phyloP scores from a whole-genome alignment of 352 stramenopile species.

The Achlya hypogyna region DNA sequence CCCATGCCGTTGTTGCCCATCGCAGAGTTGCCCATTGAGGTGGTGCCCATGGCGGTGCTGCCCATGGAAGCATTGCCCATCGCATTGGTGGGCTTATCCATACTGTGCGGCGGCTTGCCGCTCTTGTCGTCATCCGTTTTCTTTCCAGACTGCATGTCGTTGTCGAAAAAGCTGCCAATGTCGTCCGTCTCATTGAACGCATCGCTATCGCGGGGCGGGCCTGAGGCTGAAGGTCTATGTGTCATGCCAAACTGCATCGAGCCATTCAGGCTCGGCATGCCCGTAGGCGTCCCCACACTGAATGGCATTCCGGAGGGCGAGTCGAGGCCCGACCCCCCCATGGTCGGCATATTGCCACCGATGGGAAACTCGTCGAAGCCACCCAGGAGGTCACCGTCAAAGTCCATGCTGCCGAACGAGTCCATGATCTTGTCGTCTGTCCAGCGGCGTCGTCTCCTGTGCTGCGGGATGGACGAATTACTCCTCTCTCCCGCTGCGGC shows the following conservation, averaged over 20 bases:
- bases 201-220: conserved; percentile 8
- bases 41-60: conserved; percentile 25
- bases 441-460: not conserved
- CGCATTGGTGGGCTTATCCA: conserved; percentile 17
- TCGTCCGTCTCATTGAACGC: conserved; percentile 9
- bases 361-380: conserved; percentile 14
- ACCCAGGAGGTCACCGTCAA: conserved; percentile 15
- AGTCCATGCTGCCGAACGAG: conserved; percentile 12
- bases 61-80: conserved; percentile 1
- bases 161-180: conserved; percentile 46
- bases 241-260: conserved; percentile 2
- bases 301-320: conserved; percentile 38
- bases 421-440: conserved; percentile 13
- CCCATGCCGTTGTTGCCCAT: conserved; percentile 20
- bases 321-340: conserved; percentile 9
- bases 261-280: conserved; percentile 61
- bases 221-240: not conserved
- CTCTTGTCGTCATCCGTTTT: conserved; percentile 27
- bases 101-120: conserved; percentile 22
- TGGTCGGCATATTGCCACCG: not conserved
- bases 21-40: conserved; percentile 21
- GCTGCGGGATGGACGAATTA: conserved; percentile 1
- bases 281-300: conserved; percentile 75
- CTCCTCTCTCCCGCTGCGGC: conserved; percentile 14
- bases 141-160: conserved; percentile 33